phyloP scores from a whole-genome alignment of 1,284 basidiomycete genomes.

The Trichosporon faecale region DNA sequence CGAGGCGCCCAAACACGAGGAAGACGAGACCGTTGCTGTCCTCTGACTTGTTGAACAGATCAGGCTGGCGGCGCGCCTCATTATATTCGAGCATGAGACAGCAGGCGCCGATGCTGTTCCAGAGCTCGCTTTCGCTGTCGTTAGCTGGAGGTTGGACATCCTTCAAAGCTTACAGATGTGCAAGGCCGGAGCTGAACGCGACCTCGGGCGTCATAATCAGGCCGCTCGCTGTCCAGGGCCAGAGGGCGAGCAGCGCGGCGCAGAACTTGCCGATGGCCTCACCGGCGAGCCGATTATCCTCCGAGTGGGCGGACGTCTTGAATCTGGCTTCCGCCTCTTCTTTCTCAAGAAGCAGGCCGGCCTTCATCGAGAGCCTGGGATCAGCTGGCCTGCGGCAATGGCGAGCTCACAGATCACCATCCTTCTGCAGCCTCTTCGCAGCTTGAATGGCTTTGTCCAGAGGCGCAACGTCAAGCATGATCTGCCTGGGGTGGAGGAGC shows the following conservation, averaged over 20 bases:
- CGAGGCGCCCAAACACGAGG: neutral
- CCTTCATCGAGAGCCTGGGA: neutral
- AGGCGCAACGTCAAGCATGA: neutral
- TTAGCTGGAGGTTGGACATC: neutral
- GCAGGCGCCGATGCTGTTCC: neutral
- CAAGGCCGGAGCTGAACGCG: neutral
- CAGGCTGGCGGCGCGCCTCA: neutral
- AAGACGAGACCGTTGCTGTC: neutral
- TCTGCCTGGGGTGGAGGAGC: neutral
- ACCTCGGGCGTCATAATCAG: neutral
- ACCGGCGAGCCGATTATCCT: neutral
- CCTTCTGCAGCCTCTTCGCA: neutral
- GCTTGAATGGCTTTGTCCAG: neutral
- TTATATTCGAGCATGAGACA: neutral
- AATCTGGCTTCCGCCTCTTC: too few species aligned
- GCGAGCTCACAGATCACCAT: neutral
- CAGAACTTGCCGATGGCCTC: neutral
- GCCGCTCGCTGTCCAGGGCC: neutral
- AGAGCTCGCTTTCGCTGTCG: neutral
- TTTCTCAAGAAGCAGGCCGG: neutral
- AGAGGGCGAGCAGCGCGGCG: neutral
- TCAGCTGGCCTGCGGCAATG: neutral
- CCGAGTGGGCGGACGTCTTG: too few species aligned
- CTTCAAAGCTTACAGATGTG: neutral
- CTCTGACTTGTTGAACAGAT: neutral